A percentile compares a stretch with the other conserved stretches of the same genome.
Conservation (phyloP, 192 early-diverging fungal genomes). For the Rhizophlyctis rosea region DNA sequence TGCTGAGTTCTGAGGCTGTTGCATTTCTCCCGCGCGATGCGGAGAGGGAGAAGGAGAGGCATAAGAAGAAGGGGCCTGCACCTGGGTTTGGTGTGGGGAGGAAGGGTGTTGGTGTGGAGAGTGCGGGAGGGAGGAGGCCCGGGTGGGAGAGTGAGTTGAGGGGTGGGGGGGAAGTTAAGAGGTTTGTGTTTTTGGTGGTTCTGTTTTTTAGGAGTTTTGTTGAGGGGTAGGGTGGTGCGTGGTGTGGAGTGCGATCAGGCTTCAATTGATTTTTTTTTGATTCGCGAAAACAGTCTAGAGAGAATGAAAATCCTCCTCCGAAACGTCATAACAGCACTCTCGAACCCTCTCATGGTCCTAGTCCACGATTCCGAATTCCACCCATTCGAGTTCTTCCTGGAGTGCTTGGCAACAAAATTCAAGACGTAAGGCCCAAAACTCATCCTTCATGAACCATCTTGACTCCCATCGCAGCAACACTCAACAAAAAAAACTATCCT, state of each 20-base stretch:
- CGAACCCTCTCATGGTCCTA: conserved; percentile 11
- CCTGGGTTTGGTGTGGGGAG: not conserved
- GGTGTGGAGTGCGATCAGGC: no score
- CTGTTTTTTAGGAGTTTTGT: no score
- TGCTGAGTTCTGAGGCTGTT: conserved; percentile 17
- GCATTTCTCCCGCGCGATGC: not conserved
- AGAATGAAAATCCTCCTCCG: conserved; percentile 17
- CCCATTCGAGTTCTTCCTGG: conserved; percentile 41
- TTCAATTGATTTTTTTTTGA: not conserved
- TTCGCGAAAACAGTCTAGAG: conserved; percentile 13
- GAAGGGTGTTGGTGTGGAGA: no score
- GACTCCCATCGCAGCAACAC: not conserved
- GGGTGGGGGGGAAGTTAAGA: no score
- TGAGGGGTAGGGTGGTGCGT: no score
- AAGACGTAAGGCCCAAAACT: conserved; percentile 9
- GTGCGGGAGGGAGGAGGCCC: conserved; percentile 3
- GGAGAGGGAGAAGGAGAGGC: conserved; percentile 2
- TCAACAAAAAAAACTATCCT: no score
- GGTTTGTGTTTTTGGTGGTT: no score
- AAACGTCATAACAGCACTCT: conserved; percentile 22
- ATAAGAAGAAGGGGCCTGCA: conserved; percentile 16
- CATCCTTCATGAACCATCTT: not conserved
- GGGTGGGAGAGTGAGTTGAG: conserved; percentile 23
- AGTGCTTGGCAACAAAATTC: conserved; percentile 24
- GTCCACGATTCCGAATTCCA: conserved; percentile 35